Percentiles rank a stretch among this genome's conserved stretches.
phyloP scores from a whole-genome alignment of 2,329 filamentous ascomycete species.

The Aspergillus japonicus region DNA sequence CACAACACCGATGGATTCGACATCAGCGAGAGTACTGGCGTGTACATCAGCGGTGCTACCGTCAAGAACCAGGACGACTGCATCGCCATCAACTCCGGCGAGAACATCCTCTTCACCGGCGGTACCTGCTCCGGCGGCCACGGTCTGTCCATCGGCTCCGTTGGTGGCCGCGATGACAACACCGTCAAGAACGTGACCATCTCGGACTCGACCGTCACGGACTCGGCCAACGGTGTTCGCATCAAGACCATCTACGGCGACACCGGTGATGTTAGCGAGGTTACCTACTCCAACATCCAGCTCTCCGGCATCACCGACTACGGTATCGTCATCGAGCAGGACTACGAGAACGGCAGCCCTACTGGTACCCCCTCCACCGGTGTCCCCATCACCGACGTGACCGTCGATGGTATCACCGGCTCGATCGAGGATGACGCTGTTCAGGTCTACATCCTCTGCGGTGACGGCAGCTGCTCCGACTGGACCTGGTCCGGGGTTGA shows the following conservation, averaged over 20 bases:
- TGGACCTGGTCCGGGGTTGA: slow-evolving; percentile 55
- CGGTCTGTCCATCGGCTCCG: slow-evolving; percentile 59
- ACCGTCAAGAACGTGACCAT: slow-evolving; percentile 55
- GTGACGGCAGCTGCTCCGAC: slow-evolving; percentile 50
- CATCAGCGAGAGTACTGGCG: slow-evolving; percentile 42
- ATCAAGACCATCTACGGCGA: slow-evolving; percentile 57
- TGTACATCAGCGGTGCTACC: slow-evolving; percentile 53
- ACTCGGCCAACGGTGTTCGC: slow-evolving; percentile 58
- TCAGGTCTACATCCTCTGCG: slow-evolving; percentile 57
- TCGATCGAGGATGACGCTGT: slow-evolving; percentile 35
- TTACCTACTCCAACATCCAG: slow-evolving; percentile 56
- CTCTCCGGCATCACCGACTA: slow-evolving; percentile 44
- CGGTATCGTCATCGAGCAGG: slow-evolving; percentile 60
- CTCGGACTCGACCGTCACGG: slow-evolving; percentile 47
- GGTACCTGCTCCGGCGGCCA: slow-evolving; percentile 41
- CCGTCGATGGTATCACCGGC: slow-evolving; percentile 38
- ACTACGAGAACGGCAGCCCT: slow-evolving; percentile 53
- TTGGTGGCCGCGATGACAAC: slow-evolving; percentile 58
- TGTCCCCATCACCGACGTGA: slow-evolving; percentile 44
- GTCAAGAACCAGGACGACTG: slow-evolving; percentile 62
- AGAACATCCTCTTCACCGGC: slow-evolving; percentile 33
- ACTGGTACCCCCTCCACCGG: slow-evolving; percentile 40
- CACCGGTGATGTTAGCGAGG: slow-evolving; percentile 52
- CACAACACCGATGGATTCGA: slow-evolving; percentile 55
- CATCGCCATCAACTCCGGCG: slow-evolving; percentile 58